These are phyloP conservation scores for Teratosphaeria pseudoeucalypti DNA, from an alignment of 2,329 filamentous ascomycete species.

Conservation along the genomic window DNA sequence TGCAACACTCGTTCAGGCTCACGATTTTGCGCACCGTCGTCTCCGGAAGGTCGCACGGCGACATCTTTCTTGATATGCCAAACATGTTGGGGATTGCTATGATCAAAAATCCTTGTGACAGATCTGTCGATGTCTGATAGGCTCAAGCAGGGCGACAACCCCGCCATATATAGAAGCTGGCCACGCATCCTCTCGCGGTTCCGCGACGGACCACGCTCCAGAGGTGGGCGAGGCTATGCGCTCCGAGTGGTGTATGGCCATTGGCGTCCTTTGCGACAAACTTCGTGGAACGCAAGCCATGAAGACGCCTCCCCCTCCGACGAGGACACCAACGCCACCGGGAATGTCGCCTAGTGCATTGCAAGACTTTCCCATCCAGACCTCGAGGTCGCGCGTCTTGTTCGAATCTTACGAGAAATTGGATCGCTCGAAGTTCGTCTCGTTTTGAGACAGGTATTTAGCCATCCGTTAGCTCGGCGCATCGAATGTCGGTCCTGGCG, in stretches of 20 bases:
- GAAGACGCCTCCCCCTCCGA: neutral
- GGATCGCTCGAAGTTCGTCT: neutral
- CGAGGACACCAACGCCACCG: neutral
- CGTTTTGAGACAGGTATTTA: neutral
- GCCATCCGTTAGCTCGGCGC: neutral
- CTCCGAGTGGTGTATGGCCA: neutral
- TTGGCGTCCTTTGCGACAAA: neutral
- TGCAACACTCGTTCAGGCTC: neutral
- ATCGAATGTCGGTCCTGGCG: neutral
- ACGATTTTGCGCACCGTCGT: neutral
- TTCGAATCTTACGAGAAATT: neutral
- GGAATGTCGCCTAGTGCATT: neutral
- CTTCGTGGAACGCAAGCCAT: neutral
- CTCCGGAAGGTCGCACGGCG: neutral
- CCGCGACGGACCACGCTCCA: neutral
- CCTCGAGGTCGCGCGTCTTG: neutral
- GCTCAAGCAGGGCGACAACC: neutral
- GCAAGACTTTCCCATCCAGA: neutral
- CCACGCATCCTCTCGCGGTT: neutral
- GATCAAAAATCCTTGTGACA: neutral
- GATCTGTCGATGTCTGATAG: neutral
- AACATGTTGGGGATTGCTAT: neutral
- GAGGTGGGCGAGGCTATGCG: neutral
- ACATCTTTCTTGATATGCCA: neutral
- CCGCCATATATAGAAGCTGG: neutral